Conservation (phyloP, 805 yeast species). For the Yamadazyma kitorensis region DNA sequence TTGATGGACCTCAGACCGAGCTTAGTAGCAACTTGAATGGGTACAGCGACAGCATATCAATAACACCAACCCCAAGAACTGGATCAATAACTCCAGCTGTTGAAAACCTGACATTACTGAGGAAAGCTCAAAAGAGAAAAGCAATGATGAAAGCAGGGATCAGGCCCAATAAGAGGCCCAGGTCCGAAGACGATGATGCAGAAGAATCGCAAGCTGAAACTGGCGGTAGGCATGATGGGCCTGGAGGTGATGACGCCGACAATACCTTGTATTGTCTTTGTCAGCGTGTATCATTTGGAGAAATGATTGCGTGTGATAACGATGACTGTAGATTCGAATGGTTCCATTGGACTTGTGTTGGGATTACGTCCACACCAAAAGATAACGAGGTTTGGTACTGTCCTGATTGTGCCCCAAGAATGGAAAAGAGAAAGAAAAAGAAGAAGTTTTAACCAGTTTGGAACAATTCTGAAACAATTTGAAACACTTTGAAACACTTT, state of each 20-base stretch:
- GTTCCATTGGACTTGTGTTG: constrained; percentile 97
- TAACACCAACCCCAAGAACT: constrained; percentile 30
- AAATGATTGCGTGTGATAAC: constrained; percentile 96
- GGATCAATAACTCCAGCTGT: constrained; percentile 13
- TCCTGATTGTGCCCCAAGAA: constrained; percentile 66
- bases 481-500: no score
- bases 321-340: constrained; percentile 86
- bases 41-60: constrained; percentile 24
- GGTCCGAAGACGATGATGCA: constrained; percentile 24
- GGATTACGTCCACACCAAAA: constrained; percentile 81
- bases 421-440: constrained; percentile 44
- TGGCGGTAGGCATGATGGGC: constrained; percentile 17
- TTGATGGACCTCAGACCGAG: constrained; percentile 14
- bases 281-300: constrained; percentile 92
- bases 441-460: constrained; percentile 32
- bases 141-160: constrained; percentile 16
- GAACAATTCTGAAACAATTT: no score
- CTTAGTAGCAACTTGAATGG: constrained; percentile 14
- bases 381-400: constrained; percentile 87
- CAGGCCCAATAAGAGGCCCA: constrained; percentile 20
- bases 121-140: constrained; percentile 26
- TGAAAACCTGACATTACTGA: constrained; percentile 13
- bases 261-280: constrained; percentile 77
- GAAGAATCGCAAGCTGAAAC: constrained; percentile 16
- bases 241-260: constrained; percentile 42